Base-by-base conservation (phyloP, 169 alveolate genomes). In the Cyclospora cayetanensis region DNA sequence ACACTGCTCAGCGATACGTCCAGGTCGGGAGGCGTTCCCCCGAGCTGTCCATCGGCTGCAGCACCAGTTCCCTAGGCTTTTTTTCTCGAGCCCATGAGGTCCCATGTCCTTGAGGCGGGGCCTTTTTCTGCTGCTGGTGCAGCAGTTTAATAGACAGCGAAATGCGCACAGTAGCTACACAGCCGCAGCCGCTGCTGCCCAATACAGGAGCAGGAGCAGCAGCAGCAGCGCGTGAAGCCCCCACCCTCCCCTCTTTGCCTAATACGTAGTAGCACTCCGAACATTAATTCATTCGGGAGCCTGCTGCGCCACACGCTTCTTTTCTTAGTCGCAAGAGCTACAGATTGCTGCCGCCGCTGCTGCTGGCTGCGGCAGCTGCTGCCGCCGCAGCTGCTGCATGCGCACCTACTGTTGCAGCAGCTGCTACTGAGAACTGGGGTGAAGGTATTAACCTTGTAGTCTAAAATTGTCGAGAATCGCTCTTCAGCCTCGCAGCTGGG, bases 351-450 rank as follows among this genome's bases (percentile, higher is more conserved):
- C 34, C n/a, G 72, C 27, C n/a, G 72, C 72, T 60, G 72, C 72
- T 60, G 34, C 72, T 60, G 72, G 34, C 7, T 46, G 55, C 55
- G 15, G 72, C 72, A 15, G 72, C 27, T n/a, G 27, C 72, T 60
- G 72, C 34, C n/a, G 72, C 27, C n/a, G 72, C 72, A 15, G 72
- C 72, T 60, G 34, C 72, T 60, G 72, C 72, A 46, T 46, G 55
- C 55, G 15, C 55, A 15, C n/a, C 55, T 46, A 46, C 55, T 46
- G 55, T 15, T 46, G 55, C 15, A 7, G 55, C 55, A 11, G 55
- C 55, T 46, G 55, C 55, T 46, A 15, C 55, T 46, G n/a, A n/a
- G n/a, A n/a, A n/a, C n/a, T n/a, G n/a, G n/a, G n/a, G n/a, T n/a
- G n/a, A n/a, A n/a, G n/a, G n/a, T n/a, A n/a, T n/a, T n/a, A n/a